Evolutionary conservation across 768 basidiomycete species (phyloP), one percentile per base, ranked within the genome.

Genomic region (Crassisporium funariophilum): DNA sequence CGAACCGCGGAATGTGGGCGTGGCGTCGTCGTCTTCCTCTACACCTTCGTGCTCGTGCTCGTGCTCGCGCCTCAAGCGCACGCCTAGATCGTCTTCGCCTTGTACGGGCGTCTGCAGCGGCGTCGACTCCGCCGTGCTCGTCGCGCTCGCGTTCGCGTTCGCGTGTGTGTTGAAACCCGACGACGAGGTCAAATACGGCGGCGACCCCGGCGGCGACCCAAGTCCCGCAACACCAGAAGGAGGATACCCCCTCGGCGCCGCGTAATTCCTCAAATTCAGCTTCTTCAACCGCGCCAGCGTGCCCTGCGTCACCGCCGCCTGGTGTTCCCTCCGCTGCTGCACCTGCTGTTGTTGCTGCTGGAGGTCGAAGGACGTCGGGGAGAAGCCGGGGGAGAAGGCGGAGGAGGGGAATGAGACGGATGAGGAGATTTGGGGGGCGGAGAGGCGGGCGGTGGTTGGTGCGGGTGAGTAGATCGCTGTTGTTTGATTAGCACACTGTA

Each of bases 251-350:
- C 49, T 47, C n/a, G 79, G 78, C 5, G 76, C 75, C 7, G 77
- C 75, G 52, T 81, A 81, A 61, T 79, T 81, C 52, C 65, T 66
- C 47, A 79, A 56, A 41, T 70, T 74, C 35, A 81, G 61, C 58
- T 67, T 66, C 47, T 64, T 66, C 16, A 74, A 50, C 27, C 69
- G 50, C 22, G 56, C 53, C 5, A 70, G 50, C 5, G 69, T 68
- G 6, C 65, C 67, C 50, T 72, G 66, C 0, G 71, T 61, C 13
- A 65, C 38, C 17, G 67, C 64, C 7, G 57, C 56, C 29, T 61
- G 55, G 12, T 51, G 54, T 31, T 33, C 39, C 24, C 20, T 31
- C 23, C 47, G 46, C 20, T 46, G 47, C 21, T 53, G 47, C 36
- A 49, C 29, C 17, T 45, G 41, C 20, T 50, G 47, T 17, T 47